Percentiles rank a stretch among this genome's conserved stretches.
These are phyloP conservation scores for Phytopythium delawarense DNA, from an alignment of 352 stramenopile genomes.

Conservation along the genomic window DNA sequence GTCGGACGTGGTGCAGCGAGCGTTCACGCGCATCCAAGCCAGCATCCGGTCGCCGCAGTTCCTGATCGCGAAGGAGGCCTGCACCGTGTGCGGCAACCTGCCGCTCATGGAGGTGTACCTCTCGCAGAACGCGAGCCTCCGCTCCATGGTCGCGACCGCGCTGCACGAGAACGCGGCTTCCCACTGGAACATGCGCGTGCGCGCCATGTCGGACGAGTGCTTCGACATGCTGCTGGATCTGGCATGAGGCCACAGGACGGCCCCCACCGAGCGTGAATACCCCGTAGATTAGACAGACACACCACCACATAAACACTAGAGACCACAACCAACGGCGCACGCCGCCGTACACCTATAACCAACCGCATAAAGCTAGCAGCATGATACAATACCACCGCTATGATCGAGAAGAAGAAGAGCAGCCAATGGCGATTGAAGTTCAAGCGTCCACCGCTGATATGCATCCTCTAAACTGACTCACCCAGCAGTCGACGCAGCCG, in stretches of 20 bases:
- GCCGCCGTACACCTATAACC: conserved; percentile 4
- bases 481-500: neutral
- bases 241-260: too few species aligned
- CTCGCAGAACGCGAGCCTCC: conserved; percentile 42
- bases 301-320: neutral
- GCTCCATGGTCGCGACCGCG: conserved; percentile 54
- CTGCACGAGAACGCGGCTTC: conserved; percentile 58
- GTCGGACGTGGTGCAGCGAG: conserved; percentile 33
- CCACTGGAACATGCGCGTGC: conserved; percentile 80
- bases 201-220: conserved; percentile 71
- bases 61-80: conserved; percentile 68
- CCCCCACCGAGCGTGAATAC: conserved; percentile 7
- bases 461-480: neutral
- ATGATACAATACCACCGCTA: neutral
- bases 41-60: conserved; percentile 72
- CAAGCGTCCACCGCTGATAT: neutral
- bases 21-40: conserved; percentile 43
- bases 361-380: neutral
- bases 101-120: conserved; percentile 70
- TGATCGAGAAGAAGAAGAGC: neutral
- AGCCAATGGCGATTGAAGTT: neutral
- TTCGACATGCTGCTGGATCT: conserved; percentile 65
- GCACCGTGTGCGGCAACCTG: conserved; percentile 54
- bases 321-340: neutral
- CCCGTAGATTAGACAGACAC: conserved; percentile 5